A percentile compares a stretch with the other conserved stretches of the same genome.
Conservation (phyloP, 1,139 yeast species). For the Zygosaccharomyces pseudobailii region DNA sequence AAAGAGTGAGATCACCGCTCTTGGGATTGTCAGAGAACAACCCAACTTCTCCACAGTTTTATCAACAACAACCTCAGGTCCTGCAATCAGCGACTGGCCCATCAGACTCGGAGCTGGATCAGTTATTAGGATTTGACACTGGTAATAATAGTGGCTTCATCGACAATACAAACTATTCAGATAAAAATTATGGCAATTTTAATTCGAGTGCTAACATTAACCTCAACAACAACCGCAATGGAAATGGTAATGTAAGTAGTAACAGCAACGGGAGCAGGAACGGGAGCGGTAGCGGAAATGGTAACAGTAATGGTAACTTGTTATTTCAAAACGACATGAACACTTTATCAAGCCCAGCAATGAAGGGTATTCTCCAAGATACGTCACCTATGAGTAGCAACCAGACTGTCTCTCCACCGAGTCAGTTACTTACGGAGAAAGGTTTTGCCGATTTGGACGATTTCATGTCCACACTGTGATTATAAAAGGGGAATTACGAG, state of each 20-base stretch:
- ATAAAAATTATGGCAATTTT: neutral
- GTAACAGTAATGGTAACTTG: conserved; percentile 8
- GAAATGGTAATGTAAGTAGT: conserved; percentile 5
- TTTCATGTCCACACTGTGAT: conserved; percentile 23
- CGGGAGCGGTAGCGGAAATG: neutral
- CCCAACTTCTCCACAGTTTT: neutral
- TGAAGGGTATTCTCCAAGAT: conserved; percentile 4
- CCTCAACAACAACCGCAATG: neutral
- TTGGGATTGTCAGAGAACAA: conserved; percentile 4
- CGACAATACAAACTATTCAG: conserved; percentile 3
- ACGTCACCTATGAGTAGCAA: conserved; percentile 17
- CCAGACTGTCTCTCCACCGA: conserved; percentile 22
- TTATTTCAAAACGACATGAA: conserved; percentile 5
- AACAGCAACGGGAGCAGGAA: neutral
- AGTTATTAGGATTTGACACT: conserved; percentile 6
- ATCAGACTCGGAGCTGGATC: conserved; percentile 15
- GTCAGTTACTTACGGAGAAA: conserved; percentile 23
- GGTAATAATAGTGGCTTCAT: conserved; percentile 4
- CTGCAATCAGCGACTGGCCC: conserved; percentile 3
- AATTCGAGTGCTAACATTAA: neutral
- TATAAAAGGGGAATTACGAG: neutral
- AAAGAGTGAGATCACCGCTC: conserved; percentile 11
- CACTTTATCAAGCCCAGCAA: conserved; percentile 4
- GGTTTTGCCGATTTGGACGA: conserved; percentile 30
- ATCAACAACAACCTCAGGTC: neutral